Evolutionary conservation across 2,329 filamentous ascomycete genomes (phyloP), one percentile per base, ranked within the genome.

Genomic region (Sphaceloma murrayae): DNA sequence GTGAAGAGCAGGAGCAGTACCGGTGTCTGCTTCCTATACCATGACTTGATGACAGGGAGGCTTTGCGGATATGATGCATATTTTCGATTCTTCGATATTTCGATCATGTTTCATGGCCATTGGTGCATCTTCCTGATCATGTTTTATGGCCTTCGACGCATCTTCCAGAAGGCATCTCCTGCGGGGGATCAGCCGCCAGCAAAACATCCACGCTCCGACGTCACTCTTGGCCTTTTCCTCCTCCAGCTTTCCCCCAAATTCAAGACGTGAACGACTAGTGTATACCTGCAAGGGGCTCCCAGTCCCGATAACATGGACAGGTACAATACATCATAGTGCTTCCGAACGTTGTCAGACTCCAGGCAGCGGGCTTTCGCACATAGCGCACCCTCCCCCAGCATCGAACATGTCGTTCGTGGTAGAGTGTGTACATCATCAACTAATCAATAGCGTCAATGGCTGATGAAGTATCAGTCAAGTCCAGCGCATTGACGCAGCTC

Each of bases 401-500:
- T 24, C 30, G 6, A 51, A 21, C 39, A 63, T 63, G 61, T 58
- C 54, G 46, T 62, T 62, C 52, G 58, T 62, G 5, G 50, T 58
- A 13, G 61, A 62, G 50, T 52, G 29, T 45, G 50, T 30, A 10
- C 1, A 5, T n/a, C 38, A 5, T 33, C 13, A 18, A 21, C 26
- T 27, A 17, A 19, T 32, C 39, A 31, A 40, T 29, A 6, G 31
- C 24, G 18, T 10, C 24, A 21, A n/a, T n/a, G 19, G n/a, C 24
- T 45, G 19, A 39, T 32, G 29, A 11, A 17, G 53, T 52, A 10
- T 47, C 49, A 75, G 73, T 58, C 73, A 76, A 53, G 63, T 77
- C 46, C 71, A 68, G 46, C 68, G 67, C 39, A 68, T 79, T 50
- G 75, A 79, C 57, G 64, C 66, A 46, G 72, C 74, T 51, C 65